These are phyloP conservation scores for Obba rivulosa DNA, from an alignment of 768 basidiomycete species.

Conservation along the genomic window DNA sequence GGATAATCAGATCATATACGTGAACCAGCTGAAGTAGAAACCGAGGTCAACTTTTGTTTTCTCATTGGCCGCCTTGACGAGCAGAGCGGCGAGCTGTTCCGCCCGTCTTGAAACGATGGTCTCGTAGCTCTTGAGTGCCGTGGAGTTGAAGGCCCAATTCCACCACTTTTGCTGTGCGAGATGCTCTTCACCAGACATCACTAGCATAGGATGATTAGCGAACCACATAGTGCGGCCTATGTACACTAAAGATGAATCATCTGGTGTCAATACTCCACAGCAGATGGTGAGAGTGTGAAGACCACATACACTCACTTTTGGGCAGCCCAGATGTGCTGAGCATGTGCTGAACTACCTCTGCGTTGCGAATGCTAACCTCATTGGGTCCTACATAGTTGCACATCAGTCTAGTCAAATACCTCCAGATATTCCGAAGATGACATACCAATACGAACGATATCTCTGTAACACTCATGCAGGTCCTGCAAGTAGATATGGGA, in stretches of 20 bases:
- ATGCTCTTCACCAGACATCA: conserved; percentile 36
- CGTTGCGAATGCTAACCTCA: conserved; percentile 36
- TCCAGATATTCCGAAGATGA: too few species aligned
- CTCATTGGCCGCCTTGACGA: conserved; percentile 26
- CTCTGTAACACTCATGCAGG: conserved; percentile 33
- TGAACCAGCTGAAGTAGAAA: conserved; percentile 9
- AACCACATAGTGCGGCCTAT: too few species aligned
- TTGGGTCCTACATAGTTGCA: conserved; percentile 34
- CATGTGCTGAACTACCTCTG: conserved; percentile 26
- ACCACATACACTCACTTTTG: conserved; percentile 32
- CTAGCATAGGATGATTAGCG: conserved; percentile 18
- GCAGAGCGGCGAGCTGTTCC: conserved; percentile 34
- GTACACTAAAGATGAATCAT: conserved; percentile 22
- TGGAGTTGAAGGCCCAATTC: conserved; percentile 42
- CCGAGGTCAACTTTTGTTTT: conserved; percentile 6
- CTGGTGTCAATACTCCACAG: conserved; percentile 32
- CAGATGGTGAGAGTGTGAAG: too few species aligned
- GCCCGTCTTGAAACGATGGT: conserved; percentile 31
- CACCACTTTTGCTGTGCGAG: conserved; percentile 40
- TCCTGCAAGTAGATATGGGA: conserved; percentile 24
- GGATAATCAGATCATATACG: conserved; percentile 22
- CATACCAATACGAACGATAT: conserved; percentile 33
- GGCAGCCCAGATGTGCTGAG: conserved; percentile 35
- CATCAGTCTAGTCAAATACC: too few species aligned
- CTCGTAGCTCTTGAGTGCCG: conserved; percentile 44